Percentiles rank a stretch among this genome's conserved stretches.
Evolutionary conservation across 441 rosid genomes (phyloP).

Genomic region (Croton laevigatus): DNA sequence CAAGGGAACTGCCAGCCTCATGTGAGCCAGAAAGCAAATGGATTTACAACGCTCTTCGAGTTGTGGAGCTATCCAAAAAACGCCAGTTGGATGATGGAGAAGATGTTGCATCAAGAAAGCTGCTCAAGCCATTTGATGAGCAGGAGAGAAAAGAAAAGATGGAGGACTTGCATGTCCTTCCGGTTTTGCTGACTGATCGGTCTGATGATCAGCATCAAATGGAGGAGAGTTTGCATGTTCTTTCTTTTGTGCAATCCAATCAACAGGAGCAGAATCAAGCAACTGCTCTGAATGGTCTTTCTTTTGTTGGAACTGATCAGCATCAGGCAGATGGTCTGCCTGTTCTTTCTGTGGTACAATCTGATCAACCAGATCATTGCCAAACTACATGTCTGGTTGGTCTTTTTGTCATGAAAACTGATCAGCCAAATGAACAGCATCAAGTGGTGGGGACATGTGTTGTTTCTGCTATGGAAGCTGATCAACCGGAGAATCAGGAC

Average conservation of each 20-base stretch:
- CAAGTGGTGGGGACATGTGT: not conserved
- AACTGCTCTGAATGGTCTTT: not conserved
- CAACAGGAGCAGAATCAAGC: not conserved
- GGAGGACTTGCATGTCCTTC: constrained; percentile 12
- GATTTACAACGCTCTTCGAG: constrained; percentile 40
- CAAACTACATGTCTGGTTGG: constrained; percentile 11
- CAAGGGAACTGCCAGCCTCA: constrained; percentile 46
- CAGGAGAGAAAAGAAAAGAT: constrained; percentile 11
- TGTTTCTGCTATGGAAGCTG: constrained; percentile 5
- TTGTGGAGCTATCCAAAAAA: constrained; percentile 35
- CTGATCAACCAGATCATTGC: constrained; percentile 6
- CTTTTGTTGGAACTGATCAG: not conserved
- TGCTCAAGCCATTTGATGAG: constrained; percentile 24
- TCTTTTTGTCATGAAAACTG: constrained; percentile 5
- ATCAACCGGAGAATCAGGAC: constrained; percentile 14
- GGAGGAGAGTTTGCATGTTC: not conserved
- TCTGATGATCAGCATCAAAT: constrained; percentile 3
- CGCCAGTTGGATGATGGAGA: constrained; percentile 36
- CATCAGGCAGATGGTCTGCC: constrained; percentile 5
- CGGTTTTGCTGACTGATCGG: not conserved
- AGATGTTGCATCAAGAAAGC: constrained; percentile 25
- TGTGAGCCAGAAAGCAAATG: constrained; percentile 43
- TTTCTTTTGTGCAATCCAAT: not conserved
- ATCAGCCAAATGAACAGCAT: constrained; percentile 2
- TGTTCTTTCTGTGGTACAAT: constrained; percentile 11